Percentiles rank a stretch among this genome's conserved stretches.
Conservation (phyloP, 2,329 filamentous ascomycete genomes). For the Pseudopithomyces chartarum region DNA sequence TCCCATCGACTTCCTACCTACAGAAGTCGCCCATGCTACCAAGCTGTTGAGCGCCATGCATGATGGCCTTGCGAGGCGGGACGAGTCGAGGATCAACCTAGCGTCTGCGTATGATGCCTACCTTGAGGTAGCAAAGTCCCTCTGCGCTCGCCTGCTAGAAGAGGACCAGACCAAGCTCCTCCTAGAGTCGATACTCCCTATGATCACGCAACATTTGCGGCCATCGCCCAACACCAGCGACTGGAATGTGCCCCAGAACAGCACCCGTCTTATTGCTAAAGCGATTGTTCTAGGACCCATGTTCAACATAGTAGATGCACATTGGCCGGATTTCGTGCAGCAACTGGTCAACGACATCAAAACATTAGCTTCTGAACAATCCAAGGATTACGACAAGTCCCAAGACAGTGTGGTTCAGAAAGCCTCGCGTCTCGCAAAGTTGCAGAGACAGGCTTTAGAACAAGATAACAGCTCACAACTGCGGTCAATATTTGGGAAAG, state of each 20-base stretch:
- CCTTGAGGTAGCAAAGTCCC: conserved; percentile 62
- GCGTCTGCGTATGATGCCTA: conserved; percentile 77
- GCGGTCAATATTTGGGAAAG: conserved; percentile 32
- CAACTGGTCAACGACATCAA: conserved; percentile 70
- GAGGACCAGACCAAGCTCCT: conserved; percentile 55
- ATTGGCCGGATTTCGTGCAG: conserved; percentile 68
- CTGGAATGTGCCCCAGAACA: conserved; percentile 57
- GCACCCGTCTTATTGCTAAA: conserved; percentile 45
- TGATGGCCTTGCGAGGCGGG: conserved; percentile 71
- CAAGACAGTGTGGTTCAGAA: conserved; percentile 71
- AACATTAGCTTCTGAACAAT: conserved; percentile 79
- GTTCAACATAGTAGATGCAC: conserved; percentile 55
- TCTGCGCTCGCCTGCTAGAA: conserved; percentile 48
- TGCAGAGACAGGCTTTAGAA: conserved; percentile 35
- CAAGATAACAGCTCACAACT: conserved; percentile 11
- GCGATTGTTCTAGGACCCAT: conserved; percentile 51
- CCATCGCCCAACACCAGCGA: conserved; percentile 51
- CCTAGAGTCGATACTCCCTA: conserved; percentile 55
- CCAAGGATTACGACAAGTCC: conserved; percentile 74
- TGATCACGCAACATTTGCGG: conserved; percentile 59
- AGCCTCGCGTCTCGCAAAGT: conserved; percentile 68
- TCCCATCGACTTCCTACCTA: conserved; percentile 62
- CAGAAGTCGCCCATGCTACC: conserved; percentile 58
- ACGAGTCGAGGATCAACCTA: conserved; percentile 73
- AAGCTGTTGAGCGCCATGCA: conserved; percentile 71